Conservation (phyloP, 768 basidiomycete genomes). For the Xerocomus potaroensis region DNA sequence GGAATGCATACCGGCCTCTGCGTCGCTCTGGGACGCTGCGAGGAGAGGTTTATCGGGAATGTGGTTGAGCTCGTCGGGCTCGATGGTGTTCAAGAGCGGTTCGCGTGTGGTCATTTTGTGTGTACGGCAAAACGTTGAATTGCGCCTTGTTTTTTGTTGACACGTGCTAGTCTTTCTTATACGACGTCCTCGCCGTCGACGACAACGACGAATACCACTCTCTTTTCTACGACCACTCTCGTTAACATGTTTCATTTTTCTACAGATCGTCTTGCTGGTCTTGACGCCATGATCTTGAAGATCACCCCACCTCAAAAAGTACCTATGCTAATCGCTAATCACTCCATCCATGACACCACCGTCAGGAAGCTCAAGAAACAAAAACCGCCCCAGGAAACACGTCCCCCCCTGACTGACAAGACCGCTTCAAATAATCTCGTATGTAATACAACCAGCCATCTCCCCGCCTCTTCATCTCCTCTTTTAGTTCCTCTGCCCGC, state of each 20-base stretch:
- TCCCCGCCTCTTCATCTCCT: slow-evolving; percentile 12
- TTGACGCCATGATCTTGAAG: slow-evolving; percentile 37
- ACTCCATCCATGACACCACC: slow-evolving; percentile 16
- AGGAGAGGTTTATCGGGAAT: slow-evolving; percentile 38
- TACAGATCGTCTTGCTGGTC: slow-evolving; percentile 40
- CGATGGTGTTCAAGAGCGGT: slow-evolving; percentile 77
- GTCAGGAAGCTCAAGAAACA: slow-evolving; percentile 23
- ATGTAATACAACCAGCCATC: slow-evolving; percentile 17
- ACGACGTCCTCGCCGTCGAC: slow-evolving; percentile 11
- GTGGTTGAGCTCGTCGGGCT: slow-evolving; percentile 66
- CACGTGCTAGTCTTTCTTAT: slow-evolving; percentile 10
- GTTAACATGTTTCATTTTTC: slow-evolving; percentile 34
- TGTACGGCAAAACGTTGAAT: slow-evolving; percentile 3
- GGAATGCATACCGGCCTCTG: slow-evolving; percentile 60
- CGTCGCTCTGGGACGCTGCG: slow-evolving; percentile 56
- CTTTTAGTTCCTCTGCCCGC: slow-evolving; percentile 11
- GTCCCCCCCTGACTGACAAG: slow-evolving; percentile 33
- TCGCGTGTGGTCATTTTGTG: slow-evolving; percentile 53
- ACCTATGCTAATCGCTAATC: slow-evolving; percentile 26
- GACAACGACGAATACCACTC: slow-evolving; percentile 9
- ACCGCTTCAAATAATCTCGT: slow-evolving; percentile 27
- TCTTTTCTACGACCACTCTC: slow-evolving; percentile 1
- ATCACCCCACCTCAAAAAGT: slow-evolving; percentile 28
- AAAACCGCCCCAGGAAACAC: slow-evolving; percentile 16
- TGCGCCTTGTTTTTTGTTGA: slow-evolving; percentile 6